Conservation (phyloP, 2,329 filamentous ascomycete species). For the Emmonsiellopsis sp. region DNA sequence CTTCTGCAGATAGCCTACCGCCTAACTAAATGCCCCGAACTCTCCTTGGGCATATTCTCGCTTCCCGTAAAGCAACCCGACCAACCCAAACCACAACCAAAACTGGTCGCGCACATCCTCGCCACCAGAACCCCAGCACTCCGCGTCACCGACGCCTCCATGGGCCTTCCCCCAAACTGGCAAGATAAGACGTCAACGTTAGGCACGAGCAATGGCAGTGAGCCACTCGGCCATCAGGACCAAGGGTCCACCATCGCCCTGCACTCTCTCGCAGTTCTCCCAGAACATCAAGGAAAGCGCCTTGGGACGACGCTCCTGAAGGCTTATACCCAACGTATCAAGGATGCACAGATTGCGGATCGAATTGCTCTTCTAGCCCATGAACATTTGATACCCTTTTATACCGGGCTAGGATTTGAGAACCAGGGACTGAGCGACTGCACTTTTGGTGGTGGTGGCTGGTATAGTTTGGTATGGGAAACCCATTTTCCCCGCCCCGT, state of each 20-base stretch:
- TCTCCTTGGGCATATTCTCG: constrained; percentile 74
- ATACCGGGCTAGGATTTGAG: constrained; percentile 65
- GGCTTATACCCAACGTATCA: constrained; percentile 69
- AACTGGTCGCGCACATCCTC: constrained; percentile 68
- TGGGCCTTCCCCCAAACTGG: constrained; percentile 66
- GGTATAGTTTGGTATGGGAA: constrained; percentile 67
- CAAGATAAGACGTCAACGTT: constrained; percentile 33
- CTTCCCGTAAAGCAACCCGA: constrained; percentile 43
- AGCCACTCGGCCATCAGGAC: constrained; percentile 59
- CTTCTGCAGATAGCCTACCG: constrained; percentile 61
- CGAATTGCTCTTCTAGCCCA: constrained; percentile 69
- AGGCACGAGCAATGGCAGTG: constrained; percentile 25
- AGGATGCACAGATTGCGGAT: constrained; percentile 59
- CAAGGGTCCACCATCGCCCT: constrained; percentile 66
- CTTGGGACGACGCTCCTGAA: constrained; percentile 66
- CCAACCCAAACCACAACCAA: constrained; percentile 51
- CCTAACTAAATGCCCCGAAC: constrained; percentile 62
- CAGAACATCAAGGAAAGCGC: constrained; percentile 63
- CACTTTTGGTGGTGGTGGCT: constrained; percentile 68
- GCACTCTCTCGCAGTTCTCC: constrained; percentile 73
- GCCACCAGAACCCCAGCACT: constrained; percentile 58
- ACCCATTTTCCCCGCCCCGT: neutral
- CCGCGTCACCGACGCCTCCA: constrained; percentile 64
- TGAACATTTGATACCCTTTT: constrained; percentile 64
- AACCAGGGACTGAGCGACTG: constrained; percentile 60